Evolutionary conservation across 1,284 basidiomycete species (phyloP).

Genomic region (Cutaneotrichosporon mucoides): DNA sequence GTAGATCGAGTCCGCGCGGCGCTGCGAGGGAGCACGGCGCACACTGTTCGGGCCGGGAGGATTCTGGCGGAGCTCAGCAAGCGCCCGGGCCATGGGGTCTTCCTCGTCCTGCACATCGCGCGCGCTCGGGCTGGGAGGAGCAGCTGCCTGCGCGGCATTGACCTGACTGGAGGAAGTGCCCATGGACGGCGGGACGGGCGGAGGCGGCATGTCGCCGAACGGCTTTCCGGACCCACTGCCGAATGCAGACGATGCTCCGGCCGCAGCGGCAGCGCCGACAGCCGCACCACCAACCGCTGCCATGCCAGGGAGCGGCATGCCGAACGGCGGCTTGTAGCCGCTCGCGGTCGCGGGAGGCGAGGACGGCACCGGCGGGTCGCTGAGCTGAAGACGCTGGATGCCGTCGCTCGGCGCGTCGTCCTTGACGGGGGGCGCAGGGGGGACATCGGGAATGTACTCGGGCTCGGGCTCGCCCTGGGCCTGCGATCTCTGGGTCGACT

Average conservation of each 20-base stretch:
- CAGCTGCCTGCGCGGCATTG: neutral
- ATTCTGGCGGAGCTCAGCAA: slow-evolving; percentile 13
- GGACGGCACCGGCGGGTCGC: neutral
- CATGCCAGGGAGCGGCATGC: slow-evolving; percentile 39
- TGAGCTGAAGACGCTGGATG: neutral
- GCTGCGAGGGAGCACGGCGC: slow-evolving; percentile 40
- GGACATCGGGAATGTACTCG: neutral
- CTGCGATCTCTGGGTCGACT: too few relatives aligned
- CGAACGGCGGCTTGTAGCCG: slow-evolving; percentile 32
- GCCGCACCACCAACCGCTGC: slow-evolving; percentile 17
- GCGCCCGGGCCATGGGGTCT: slow-evolving; percentile 64
- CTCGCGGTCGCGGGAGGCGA: neutral
- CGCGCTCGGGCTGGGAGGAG: slow-evolving; percentile 28
- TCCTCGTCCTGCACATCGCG: slow-evolving; percentile 52
- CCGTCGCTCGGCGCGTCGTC: slow-evolving; percentile 1
- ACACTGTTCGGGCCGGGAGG: slow-evolving; percentile 44
- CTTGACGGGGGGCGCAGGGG: neutral
- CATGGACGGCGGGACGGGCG: slow-evolving; percentile 29
- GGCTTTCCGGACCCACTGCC: neutral
- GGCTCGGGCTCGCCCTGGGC: neutral
- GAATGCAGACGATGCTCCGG: slow-evolving; percentile 21
- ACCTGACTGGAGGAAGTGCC: neutral
- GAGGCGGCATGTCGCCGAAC: slow-evolving; percentile 27
- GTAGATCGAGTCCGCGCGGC: slow-evolving; percentile 38
- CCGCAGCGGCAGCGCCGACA: slow-evolving; percentile 20